phyloP scores from a whole-genome alignment of 257 asterid species.

The Marsdenia floribunda region DNA sequence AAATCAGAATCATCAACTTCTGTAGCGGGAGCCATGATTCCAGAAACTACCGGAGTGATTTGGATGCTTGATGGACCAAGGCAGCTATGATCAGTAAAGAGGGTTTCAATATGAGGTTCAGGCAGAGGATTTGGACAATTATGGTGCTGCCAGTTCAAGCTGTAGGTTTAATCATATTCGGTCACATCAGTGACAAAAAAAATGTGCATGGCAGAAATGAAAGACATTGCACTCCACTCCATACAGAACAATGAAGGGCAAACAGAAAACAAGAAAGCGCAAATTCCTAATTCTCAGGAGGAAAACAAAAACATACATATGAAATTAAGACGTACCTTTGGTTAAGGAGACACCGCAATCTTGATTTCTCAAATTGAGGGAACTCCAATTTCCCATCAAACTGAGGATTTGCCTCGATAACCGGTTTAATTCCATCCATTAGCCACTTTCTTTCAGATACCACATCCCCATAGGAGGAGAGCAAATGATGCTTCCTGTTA shows the following conservation, averaged over 20 bases:
- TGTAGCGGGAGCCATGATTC: no score
- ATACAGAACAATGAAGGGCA: neutral
- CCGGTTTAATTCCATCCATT: conserved; percentile 31
- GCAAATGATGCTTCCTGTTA: conserved; percentile 50
- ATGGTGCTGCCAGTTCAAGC: conserved; percentile 88
- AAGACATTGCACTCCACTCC: neutral
- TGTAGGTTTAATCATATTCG: conserved; percentile 29
- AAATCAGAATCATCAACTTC: no score
- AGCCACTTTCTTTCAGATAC: conserved; percentile 45
- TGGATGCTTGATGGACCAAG: conserved; percentile 27
- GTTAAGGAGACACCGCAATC: conserved; percentile 67
- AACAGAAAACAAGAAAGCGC: neutral
- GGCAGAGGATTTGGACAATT: conserved; percentile 59
- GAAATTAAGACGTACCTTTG: conserved; percentile 47
- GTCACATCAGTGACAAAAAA: neutral
- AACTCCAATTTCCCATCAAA: conserved; percentile 38
- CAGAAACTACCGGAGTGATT: conserved; percentile 31
- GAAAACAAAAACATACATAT: neutral
- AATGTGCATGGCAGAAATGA: neutral
- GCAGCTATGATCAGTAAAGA: conserved; percentile 70
- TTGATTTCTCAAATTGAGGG: conserved; percentile 50
- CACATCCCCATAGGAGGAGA: conserved; percentile 52
- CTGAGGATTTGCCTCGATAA: conserved; percentile 60
- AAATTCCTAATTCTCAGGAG: neutral
- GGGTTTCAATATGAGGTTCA: conserved; percentile 51